Evolutionary conservation across 345 rosid species (phyloP).

Genomic region (Nephelium lappaceum): DNA sequence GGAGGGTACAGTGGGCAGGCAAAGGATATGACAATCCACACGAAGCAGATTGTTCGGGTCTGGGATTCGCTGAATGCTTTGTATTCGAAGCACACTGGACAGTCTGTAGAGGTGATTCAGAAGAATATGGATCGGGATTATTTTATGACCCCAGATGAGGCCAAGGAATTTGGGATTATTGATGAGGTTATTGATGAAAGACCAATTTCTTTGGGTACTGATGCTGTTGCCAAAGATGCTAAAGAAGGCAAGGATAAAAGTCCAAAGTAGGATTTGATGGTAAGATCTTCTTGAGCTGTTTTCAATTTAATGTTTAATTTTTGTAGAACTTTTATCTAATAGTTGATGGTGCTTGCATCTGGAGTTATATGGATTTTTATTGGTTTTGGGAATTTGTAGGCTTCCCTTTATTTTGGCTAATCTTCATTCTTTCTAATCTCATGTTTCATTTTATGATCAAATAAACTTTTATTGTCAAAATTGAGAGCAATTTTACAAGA

Average conservation of each 20-base stretch:
- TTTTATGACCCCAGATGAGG: constrained; percentile 94
- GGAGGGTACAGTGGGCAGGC: constrained; percentile 99
- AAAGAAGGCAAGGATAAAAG: constrained; percentile 66
- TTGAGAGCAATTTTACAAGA: background rate
- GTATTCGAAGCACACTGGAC: constrained; percentile 80
- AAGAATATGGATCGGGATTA: constrained; percentile 96
- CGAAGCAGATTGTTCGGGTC: constrained; percentile 89
- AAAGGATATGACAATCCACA: constrained; percentile 87
- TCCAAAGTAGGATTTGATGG: constrained; percentile 45
- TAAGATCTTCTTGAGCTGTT: constrained; percentile 20
- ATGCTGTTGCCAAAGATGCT: constrained; percentile 67
- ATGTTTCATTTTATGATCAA: background rate
- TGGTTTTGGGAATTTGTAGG: constrained; percentile 1
- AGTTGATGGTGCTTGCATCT: constrained; percentile 13
- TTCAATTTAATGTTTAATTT: constrained; percentile 5
- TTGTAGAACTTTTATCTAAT: constrained; percentile 3
- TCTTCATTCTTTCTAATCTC: background rate
- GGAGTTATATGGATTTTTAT: constrained; percentile 6
- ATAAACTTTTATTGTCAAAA: background rate
- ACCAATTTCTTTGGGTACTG: constrained; percentile 79
- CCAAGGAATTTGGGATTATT: constrained; percentile 90
- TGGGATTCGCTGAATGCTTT: constrained; percentile 86
- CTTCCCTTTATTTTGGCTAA: background rate
- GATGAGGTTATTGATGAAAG: constrained; percentile 94
- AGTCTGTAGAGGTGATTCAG: constrained; percentile 68